Conservation (phyloP, 2,329 filamentous ascomycete species). For the Fusarium proliferatum region DNA sequence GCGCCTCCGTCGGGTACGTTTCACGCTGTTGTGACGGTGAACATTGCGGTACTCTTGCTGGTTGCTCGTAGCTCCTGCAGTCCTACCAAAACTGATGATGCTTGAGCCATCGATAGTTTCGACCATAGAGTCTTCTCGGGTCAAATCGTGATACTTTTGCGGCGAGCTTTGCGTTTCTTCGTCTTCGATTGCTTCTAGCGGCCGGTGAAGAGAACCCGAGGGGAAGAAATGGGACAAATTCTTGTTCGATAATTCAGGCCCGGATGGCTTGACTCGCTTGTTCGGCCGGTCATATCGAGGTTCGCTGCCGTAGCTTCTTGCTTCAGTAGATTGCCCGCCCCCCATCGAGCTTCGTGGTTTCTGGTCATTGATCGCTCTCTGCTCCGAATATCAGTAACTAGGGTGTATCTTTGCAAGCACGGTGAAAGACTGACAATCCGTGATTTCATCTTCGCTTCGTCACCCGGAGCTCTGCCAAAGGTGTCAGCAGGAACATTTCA, state of each 20-base stretch:
- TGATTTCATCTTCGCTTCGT: slow-evolving; percentile 32
- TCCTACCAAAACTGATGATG: slow-evolving; percentile 21
- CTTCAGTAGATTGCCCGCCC: not conserved
- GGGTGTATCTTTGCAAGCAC: not conserved
- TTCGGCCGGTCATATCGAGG: slow-evolving; percentile 21
- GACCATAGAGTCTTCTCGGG: slow-evolving; percentile 33
- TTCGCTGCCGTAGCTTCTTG: not conserved
- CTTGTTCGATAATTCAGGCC: not conserved
- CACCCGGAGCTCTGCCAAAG: slow-evolving; percentile 41
- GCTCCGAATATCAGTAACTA: slow-evolving; percentile 19
- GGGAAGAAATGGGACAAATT: slow-evolving; percentile 6
- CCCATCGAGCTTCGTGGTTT: slow-evolving; percentile 40
- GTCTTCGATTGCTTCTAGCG: slow-evolving; percentile 30
- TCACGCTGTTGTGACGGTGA: slow-evolving; percentile 9
- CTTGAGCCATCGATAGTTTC: slow-evolving; percentile 35
- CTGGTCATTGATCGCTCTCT: slow-evolving; percentile 43
- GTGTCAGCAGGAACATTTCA: slow-evolving; percentile 33
- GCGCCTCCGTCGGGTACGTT: slow-evolving; percentile 14
- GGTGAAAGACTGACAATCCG: slow-evolving; percentile 40
- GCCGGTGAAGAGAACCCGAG: not conserved
- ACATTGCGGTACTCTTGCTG: slow-evolving; percentile 39
- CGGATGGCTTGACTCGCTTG: slow-evolving; percentile 41
- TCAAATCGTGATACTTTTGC: slow-evolving; percentile 24
- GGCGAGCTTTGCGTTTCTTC: not conserved
- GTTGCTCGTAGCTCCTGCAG: slow-evolving; percentile 13